These are phyloP conservation scores for Colletotrichum karsti DNA, from an alignment of 2,329 filamentous ascomycete species.

Conservation along the genomic window DNA sequence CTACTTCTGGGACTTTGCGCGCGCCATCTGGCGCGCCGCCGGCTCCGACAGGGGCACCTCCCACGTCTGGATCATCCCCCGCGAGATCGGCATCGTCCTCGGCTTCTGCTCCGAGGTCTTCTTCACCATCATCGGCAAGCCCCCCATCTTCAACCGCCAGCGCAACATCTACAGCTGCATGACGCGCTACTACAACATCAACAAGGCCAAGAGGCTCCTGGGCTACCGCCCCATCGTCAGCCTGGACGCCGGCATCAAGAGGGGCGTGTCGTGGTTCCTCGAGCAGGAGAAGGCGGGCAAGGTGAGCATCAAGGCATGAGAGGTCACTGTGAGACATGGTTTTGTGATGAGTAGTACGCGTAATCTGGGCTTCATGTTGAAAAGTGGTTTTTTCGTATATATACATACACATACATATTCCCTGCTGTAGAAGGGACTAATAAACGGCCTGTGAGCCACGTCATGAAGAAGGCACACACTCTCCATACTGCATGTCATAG, in stretches of 20 bases:
- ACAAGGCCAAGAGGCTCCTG: conserved; percentile 76
- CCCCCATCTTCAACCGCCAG: conserved; percentile 66
- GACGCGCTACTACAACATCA: conserved; percentile 81
- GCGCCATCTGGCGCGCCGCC: conserved; percentile 76
- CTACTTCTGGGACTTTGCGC: conserved; percentile 90
- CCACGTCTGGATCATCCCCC: conserved; percentile 63
- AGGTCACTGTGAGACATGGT: background rate
- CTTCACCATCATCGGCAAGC: conserved; percentile 57
- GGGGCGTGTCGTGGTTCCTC: conserved; percentile 62
- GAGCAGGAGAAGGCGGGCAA: conserved; percentile 54
- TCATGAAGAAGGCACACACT: background rate
- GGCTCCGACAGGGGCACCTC: conserved; percentile 61
- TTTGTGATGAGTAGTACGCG: background rate
- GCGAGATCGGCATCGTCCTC: conserved; percentile 59
- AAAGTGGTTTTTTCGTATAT: background rate
- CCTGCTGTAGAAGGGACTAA: conserved; percentile 7
- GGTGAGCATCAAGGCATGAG: conserved; percentile 18
- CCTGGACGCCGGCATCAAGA: conserved; percentile 70
- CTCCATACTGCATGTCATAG: background rate
- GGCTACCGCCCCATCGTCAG: conserved; percentile 75
- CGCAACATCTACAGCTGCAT: conserved; percentile 74
- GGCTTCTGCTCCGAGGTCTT: conserved; percentile 63
- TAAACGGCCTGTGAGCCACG: background rate
- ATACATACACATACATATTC: conserved; percentile 7
- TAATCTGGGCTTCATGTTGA: background rate